Evolutionary conservation across 148 eudicot genomes (phyloP), one percentile per base, ranked within the genome.

Genomic region (Simmondsia chinensis): DNA sequence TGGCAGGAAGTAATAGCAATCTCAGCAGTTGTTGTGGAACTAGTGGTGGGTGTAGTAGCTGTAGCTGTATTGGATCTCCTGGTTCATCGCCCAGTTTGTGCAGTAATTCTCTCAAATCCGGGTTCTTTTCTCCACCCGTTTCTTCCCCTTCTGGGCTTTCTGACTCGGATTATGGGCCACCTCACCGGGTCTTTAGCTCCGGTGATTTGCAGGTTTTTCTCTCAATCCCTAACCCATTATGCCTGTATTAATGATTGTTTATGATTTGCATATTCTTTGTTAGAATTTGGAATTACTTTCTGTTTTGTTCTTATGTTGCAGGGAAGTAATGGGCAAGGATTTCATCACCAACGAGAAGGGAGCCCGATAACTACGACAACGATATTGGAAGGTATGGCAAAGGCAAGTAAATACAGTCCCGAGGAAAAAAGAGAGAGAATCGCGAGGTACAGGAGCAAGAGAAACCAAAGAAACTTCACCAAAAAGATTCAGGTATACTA

Each of bases 361-460:
- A 79, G 86, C 53, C 74, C 83, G 20, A 41, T 82, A 30, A 69
- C 45, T 40, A 14, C 54, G 9, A 76, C 56, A 49, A 67, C 64
- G 26, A 82, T 85, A 31, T 71, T 85, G 19, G 82, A 86, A 59
- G 64, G 94, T 32, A 86, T 82, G 86, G 46, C 45, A 36, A 82
- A 72, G 63, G 89, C 96, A 16, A 65, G 74, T 46, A 69, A 66
- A 9, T 91, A 86, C 58, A 79, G 71, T 49, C 95, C 99, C 11
- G 82, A 91, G 44, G 96, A 86, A 63, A 91, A 79, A 49, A 77
- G 49, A 40, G 96, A 91, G 52, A 74, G 79, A 48, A 86, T 91
- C 32, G 94, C 85, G 63, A 69, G 83, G 55, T 91, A 91, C 30
- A 70, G 82, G 39, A 86, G 37, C 76, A 91, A 91, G 74, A 73